phyloP scores from a whole-genome alignment of 2,329 filamentous ascomycete genomes.

The Sporothrix pallida region DNA sequence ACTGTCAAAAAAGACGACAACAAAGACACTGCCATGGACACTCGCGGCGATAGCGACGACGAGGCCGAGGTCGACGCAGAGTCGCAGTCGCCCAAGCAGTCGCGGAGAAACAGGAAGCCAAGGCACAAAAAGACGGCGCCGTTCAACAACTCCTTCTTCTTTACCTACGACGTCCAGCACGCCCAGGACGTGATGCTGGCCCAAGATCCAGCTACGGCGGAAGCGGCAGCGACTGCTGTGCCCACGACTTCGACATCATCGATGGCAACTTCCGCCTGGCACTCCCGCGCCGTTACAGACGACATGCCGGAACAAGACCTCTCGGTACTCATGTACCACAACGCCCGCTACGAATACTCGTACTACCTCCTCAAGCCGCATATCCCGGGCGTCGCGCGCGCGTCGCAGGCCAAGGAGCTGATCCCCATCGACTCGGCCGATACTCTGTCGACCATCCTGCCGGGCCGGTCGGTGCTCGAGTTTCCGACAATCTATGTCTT shows the following conservation, averaged over 20 bases:
- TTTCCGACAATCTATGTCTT: constrained; percentile 74
- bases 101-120: neutral
- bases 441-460: constrained; percentile 59
- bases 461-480: constrained; percentile 67
- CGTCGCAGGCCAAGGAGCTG: constrained; percentile 46
- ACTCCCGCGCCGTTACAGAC: constrained; percentile 17
- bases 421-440: constrained; percentile 58
- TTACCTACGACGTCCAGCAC: constrained; percentile 40
- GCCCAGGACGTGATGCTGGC: neutral
- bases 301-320: constrained; percentile 26
- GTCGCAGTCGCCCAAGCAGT: neutral
- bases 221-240: no score
- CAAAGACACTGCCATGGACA: constrained; percentile 14
- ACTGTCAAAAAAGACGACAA: neutral
- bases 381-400: constrained; percentile 2
- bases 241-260: no score
- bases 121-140: neutral
- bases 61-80: neutral
- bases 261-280: constrained; percentile 41
- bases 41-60: constrained; percentile 24
- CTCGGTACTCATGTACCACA: constrained; percentile 40
- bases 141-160: constrained; percentile 26
- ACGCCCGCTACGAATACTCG: constrained; percentile 36
- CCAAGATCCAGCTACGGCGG: no score
- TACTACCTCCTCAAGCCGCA: constrained; percentile 43